phyloP scores from a whole-genome alignment of 495 filamentous ascomycete species.

The Bathelium albidoporum region DNA sequence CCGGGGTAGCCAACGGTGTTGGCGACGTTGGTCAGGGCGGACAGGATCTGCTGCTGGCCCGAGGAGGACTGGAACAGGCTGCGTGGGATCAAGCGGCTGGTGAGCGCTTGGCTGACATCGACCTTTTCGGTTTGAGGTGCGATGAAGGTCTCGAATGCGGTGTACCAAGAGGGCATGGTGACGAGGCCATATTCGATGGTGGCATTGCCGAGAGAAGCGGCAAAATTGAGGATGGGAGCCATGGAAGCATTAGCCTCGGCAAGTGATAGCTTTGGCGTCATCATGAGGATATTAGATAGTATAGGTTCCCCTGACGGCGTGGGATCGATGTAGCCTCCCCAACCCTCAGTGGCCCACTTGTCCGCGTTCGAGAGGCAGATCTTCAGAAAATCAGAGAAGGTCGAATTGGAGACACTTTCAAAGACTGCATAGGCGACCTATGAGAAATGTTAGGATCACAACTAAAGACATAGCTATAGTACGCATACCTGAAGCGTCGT shows the following conservation, averaged over 20 bases:
- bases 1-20: not conserved
- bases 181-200: constrained; percentile 8
- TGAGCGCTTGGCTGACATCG: constrained; percentile 9
- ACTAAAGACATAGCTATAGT: not conserved
- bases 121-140: constrained; percentile 10
- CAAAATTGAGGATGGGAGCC: constrained; percentile 8
- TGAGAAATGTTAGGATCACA: not conserved
- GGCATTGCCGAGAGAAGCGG: constrained; percentile 5
- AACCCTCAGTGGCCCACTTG: constrained; percentile 12
- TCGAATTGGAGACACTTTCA: not conserved
- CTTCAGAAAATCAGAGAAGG: constrained; percentile 8
- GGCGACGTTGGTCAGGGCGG: constrained; percentile 7
- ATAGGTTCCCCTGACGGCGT: not conserved
- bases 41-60: constrained; percentile 6
- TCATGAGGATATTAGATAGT: constrained; percentile 3
- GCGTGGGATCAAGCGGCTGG: constrained; percentile 9
- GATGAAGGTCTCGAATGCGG: constrained; percentile 10
- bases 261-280: constrained; percentile 8
- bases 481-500: not conserved
- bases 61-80: not conserved
- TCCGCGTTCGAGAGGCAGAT: constrained; percentile 4
- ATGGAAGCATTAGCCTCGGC: constrained; percentile 8
- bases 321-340: constrained; percentile 10
- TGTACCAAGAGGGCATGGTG: constrained; percentile 8
- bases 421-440: not conserved